Evolutionary conservation across 768 basidiomycete species (phyloP), one percentile per base, ranked within the genome.

Genomic region (Mycena filopes): DNA sequence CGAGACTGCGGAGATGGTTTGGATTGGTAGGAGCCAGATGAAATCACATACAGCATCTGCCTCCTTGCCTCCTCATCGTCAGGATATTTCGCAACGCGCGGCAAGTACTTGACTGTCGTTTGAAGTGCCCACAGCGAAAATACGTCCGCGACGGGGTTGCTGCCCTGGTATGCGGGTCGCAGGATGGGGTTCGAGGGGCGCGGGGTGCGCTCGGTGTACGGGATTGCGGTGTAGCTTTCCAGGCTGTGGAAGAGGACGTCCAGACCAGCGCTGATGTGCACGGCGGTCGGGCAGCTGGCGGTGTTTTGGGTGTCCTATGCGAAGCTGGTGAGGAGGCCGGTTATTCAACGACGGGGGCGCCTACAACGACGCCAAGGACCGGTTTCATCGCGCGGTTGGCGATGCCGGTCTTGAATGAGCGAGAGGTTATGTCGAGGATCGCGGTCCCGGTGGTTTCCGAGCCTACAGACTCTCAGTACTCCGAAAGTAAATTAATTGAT

Each of bases 241-340:
- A 98, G 82, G 55, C 96, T 94, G 71, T 99, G 97, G 86, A 98
- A 98, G 36, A 99, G 80, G 2, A 98, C 96, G 75, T 98, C 97
- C 48, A 98, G 84, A 4, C 97, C 97, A n/a, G 95, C 86, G 65
- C 93, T 93, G 71, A 99, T 95, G 72, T 98, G 95, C 12, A 99
- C 90, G 55, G 90, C 89, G n/a, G 88, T 89, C 4, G 97, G 93
- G 75, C 97, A 98, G 8, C 87, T 89, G 67, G 93, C 92, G 2
- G 96, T 98, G 80, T 97, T 98, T 68, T 89, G 83, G 2, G 95
- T 92, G 73, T 99, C 97, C 83, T 84, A 59, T 21, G 18, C 21
- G 87, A 84, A n/a, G n/a, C 49, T 25, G 6, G 9, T 48, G 1
- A 20, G 11, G 5, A 20, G 40, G 28, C 9, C 23, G 5, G 53